A percentile compares a stretch with the other conserved stretches of the same genome.
phyloP scores from a whole-genome alignment of 805 yeast genomes.

The Candida dajiaensis region DNA sequence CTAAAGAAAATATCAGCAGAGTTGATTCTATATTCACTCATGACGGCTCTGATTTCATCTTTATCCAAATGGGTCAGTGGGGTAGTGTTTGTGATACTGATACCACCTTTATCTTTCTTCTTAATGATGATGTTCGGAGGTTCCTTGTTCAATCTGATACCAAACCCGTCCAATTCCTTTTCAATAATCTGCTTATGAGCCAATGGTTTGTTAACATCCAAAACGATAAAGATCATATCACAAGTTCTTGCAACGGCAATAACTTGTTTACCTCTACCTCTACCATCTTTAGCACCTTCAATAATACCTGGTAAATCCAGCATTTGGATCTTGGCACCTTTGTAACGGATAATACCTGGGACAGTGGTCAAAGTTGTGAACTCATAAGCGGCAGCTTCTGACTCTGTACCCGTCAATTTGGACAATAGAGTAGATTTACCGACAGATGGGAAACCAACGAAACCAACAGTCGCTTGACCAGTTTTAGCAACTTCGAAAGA shows the following conservation, averaged over 20 bases:
- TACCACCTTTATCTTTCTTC: slow-evolving; percentile 94
- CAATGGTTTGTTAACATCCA: slow-evolving; percentile 94
- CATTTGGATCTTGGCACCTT: slow-evolving; percentile 98
- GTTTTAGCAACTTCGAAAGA: slow-evolving; percentile 99
- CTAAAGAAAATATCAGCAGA: slow-evolving; percentile 95
- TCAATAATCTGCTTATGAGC: slow-evolving; percentile 93
- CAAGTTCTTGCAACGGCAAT: slow-evolving; percentile 99
- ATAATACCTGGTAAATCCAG: slow-evolving; percentile 85
- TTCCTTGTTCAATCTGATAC: slow-evolving; percentile 84
- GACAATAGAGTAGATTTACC: slow-evolving; percentile 77
- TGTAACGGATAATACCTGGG: slow-evolving; percentile 92
- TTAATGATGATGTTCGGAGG: slow-evolving; percentile 92
- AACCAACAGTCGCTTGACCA: slow-evolving; percentile 96
- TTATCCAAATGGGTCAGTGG: slow-evolving; percentile 87
- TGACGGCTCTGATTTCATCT: slow-evolving; percentile 93
- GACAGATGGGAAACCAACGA: slow-evolving; percentile 97
- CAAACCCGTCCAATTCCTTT: slow-evolving; percentile 94
- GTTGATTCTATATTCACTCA: slow-evolving; percentile 91
- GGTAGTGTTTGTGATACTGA: slow-evolving; percentile 88
- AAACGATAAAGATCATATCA: slow-evolving; percentile 83
- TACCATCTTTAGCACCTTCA: slow-evolving; percentile 89
- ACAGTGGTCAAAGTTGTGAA: slow-evolving; percentile 97
- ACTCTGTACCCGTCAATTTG: slow-evolving; percentile 89
- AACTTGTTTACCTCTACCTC: slow-evolving; percentile 93
- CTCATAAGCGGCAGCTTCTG: slow-evolving; percentile 97